Base-by-base conservation (phyloP, 805 yeast genomes). In the Zygotorulaspora chibaensis region DNA sequence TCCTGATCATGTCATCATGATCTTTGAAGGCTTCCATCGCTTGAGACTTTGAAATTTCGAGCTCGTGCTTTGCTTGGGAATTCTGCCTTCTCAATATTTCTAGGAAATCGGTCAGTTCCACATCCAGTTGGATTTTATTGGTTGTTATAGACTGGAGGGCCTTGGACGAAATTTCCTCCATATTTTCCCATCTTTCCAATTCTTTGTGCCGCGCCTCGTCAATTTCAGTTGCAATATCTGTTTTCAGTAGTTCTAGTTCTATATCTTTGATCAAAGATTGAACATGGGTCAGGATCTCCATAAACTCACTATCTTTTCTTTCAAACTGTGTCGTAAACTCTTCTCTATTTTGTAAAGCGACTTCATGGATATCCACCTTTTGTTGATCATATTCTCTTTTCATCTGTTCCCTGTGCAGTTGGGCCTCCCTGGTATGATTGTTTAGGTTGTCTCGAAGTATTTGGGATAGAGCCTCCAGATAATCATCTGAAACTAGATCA, bases 181-280 rank as follows among this genome's bases (percentile, higher is more conserved):
- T 38, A 8, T 17, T 31, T n/a, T 25, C 46, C 37, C 40, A 39
- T 17, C 35, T 36, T 8, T 40, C 41, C n/a, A 48, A n/a, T 25
- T 46, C 49, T 9, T 35, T 35, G 16, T 30, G 40, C 28, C 38
- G 37, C 13, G 38, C 17, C 18, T 35, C 25, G 13, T 30, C 28
- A 15, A 43, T 47, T 38, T 53, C 56, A 17, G 50, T 52, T 17
- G 60, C 52, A 8, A 61, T 61, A 8, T 66, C 68, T 34, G 55
- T 53, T 1, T 35, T 35, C 5, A 45, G 43, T 15, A 68, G 52
- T 17, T 44, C 53, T 5, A n/a, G 16, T 34, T 40, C 35, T 15
- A 48, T 38, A 13, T 18, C 39, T 15, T 36, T 50, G 28, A 69
- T 56, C 11, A 50, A 27, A 31, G 44, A 44, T 7, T 49, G 48